Evolutionary conservation across 495 filamentous ascomycete species (phyloP).

Genomic region (Tuber magnatum): DNA sequence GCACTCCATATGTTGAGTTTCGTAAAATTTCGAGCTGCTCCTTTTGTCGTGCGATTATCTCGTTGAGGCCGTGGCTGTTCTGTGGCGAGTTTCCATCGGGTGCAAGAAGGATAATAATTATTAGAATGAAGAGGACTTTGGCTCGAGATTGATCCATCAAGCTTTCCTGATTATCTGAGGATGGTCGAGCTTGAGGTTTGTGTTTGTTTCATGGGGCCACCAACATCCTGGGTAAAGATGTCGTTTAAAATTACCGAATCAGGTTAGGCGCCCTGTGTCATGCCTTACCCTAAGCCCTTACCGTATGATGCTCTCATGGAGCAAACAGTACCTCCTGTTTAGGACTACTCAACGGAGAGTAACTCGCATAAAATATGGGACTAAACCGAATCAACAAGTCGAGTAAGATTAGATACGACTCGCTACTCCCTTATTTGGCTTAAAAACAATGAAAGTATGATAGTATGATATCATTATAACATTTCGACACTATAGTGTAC

Average conservation of each 20-base stretch:
- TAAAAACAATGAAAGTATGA: too few species aligned
- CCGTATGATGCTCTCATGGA: not conserved
- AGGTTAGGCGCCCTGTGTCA: not conserved
- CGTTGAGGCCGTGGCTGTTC: constrained; percentile 28
- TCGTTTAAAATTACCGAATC: constrained; percentile 1
- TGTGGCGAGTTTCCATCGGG: constrained; percentile 32
- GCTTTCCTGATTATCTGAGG: not conserved
- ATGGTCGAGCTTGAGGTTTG: constrained; percentile 13
- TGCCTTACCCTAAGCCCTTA: not conserved
- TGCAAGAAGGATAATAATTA: constrained; percentile 37
- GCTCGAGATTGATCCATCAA: constrained; percentile 40
- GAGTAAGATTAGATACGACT: too few species aligned
- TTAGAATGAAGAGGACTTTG: constrained; percentile 32
- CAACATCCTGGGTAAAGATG: not conserved
- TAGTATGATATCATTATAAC: too few species aligned
- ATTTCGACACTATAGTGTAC: too few species aligned
- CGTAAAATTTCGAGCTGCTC: constrained; percentile 29
- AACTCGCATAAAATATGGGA: too few species aligned
- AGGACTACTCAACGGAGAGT: too few species aligned
- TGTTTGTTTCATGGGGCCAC: constrained; percentile 2
- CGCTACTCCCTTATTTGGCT: too few species aligned
- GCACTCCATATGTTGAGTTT: constrained; percentile 39
- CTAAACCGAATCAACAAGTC: too few species aligned
- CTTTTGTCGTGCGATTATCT: constrained; percentile 34
- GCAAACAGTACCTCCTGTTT: too few species aligned